Percentiles rank a stretch among this genome's conserved stretches.
phyloP scores from a whole-genome alignment of 129 eudicot genomes.

The carrot (Daucus carota) region DH1_v3.0 NC_030389.2:45313001-45313500 shows the following conservation, averaged over 20 bases:
- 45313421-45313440: not conserved
- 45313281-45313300: constrained; percentile 10
- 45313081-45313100: constrained; percentile 4
- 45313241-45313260: constrained; percentile 19
- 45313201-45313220: not conserved
- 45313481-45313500: no score
- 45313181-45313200: not conserved
- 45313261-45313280: constrained; percentile 16
- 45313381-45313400: constrained; percentile 63
- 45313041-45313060: constrained; percentile 18
- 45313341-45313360: constrained; percentile 80
- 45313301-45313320: constrained; percentile 62
- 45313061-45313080: constrained; percentile 14
- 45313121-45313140: not conserved
- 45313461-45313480: not conserved
- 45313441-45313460: not conserved
- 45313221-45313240: constrained; percentile 25
- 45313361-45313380: constrained; percentile 92
- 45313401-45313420: constrained; percentile 5
- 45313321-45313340: constrained; percentile 79
- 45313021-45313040: constrained; percentile 21
- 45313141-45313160: not conserved
- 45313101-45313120: not conserved
- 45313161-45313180: not conserved
- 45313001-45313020: constrained; percentile 42